Conservation (phyloP, 2,329 filamentous ascomycete genomes). For the Fusarium protoensiforme region DNA sequence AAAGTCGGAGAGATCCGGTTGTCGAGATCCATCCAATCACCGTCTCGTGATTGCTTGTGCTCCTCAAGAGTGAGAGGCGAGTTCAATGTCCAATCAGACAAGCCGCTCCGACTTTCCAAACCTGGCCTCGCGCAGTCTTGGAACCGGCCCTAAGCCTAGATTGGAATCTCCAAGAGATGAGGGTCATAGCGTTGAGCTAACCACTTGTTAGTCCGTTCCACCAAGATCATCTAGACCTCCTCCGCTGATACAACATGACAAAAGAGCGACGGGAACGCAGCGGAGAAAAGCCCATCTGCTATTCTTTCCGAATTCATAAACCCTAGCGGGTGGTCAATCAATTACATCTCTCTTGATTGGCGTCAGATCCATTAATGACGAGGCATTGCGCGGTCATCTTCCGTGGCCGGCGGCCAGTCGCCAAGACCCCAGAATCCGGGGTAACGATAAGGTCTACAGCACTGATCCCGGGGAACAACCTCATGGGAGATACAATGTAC, state of each 20-base stretch:
- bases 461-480: neutral
- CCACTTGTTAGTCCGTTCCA: neutral
- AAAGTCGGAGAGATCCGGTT: constrained; percentile 12
- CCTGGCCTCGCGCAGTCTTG: neutral
- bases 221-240: neutral
- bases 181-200: neutral
- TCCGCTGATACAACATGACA: neutral
- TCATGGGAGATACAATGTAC: neutral
- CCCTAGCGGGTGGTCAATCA: neutral
- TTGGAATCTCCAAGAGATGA: constrained; percentile 34
- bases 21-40: neutral
- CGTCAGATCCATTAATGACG: neutral
- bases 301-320: neutral
- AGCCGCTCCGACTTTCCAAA: too few species aligned
- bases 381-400: neutral
- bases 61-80: neutral
- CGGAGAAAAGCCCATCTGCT: neutral
- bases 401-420: neutral
- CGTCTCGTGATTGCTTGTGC: neutral
- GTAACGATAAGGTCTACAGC: neutral
- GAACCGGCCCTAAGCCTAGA: neutral
- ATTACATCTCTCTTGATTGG: neutral
- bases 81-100: constrained; percentile 7
- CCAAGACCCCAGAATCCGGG: neutral
- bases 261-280: too few species aligned